These are phyloP conservation scores for Coprinopsis strossmayeri DNA, from an alignment of 768 basidiomycete genomes.

Conservation along the genomic window DNA sequence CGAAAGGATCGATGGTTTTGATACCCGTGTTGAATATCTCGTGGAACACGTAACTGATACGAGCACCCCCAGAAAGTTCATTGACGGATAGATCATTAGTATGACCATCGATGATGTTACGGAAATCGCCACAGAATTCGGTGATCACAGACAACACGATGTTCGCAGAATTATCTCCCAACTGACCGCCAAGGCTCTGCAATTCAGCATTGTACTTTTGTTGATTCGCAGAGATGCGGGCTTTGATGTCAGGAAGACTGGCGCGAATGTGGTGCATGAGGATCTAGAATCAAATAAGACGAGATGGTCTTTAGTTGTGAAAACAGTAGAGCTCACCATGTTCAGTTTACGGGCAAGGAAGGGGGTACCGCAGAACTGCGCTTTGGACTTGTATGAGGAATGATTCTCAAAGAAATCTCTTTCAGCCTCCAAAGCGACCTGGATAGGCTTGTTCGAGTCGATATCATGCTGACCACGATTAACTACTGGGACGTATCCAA, in stretches of 20 bases:
- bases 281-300: slow-evolving; percentile 46
- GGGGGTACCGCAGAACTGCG: slow-evolving; percentile 96
- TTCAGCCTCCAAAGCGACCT: slow-evolving; percentile 81
- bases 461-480: slow-evolving; percentile 98
- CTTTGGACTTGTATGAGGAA: slow-evolving; percentile 86
- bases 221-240: slow-evolving; percentile 85
- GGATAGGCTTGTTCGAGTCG: slow-evolving; percentile 81
- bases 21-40: slow-evolving; percentile 97
- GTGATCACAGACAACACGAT: slow-evolving; percentile 97
- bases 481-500: slow-evolving; percentile 98
- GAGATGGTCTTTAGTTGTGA: neutral
- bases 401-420: slow-evolving; percentile 94
- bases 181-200: slow-evolving; percentile 73
- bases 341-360: slow-evolving; percentile 94
- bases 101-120: slow-evolving; percentile 94
- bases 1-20: slow-evolving; percentile 95
- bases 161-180: slow-evolving; percentile 86
- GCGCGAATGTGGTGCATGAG: slow-evolving; percentile 99
- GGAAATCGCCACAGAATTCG: slow-evolving; percentile 96
- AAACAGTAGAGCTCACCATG: slow-evolving; percentile 48
- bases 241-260: slow-evolving; percentile 98
- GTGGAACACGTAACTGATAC: slow-evolving; percentile 99
- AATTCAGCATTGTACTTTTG: slow-evolving; percentile 87
- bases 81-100: slow-evolving; percentile 93
- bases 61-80: slow-evolving; percentile 96